These are phyloP conservation scores for Acacia concinna DNA, from an alignment of 331 rosid species.

Conservation along the genomic window DNA sequence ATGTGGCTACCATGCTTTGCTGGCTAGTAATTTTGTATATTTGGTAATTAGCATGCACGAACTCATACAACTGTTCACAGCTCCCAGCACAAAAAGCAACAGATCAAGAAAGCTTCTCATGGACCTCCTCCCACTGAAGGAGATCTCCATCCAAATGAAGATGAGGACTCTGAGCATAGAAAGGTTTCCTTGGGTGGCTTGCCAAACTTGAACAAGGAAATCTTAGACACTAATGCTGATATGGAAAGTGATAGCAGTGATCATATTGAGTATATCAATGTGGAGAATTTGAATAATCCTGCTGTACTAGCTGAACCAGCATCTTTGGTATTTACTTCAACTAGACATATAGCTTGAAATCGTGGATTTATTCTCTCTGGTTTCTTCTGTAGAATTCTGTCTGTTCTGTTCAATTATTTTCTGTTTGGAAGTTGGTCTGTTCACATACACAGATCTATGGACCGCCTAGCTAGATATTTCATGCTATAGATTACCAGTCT, in stretches of 20 bases:
- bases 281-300: conserved; percentile 31
- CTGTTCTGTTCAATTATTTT: neutral
- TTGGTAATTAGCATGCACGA: neutral
- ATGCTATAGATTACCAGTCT: neutral
- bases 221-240: conserved; percentile 1
- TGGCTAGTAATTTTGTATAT: conserved; percentile 10
- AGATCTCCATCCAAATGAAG: conserved; percentile 44
- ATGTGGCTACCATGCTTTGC: neutral
- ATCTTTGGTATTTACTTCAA: conserved; percentile 44
- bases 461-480: neutral
- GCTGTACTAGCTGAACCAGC: conserved; percentile 30
- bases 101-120: conserved; percentile 54
- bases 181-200: conserved; percentile 30
- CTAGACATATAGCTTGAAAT: conserved; percentile 2
- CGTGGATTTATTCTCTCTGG: neutral
- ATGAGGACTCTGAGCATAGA: conserved; percentile 45
- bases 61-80: conserved; percentile 43
- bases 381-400: neutral
- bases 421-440: conserved; percentile 1
- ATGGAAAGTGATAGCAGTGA: conserved; percentile 22
- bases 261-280: conserved; percentile 22
- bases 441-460: neutral
- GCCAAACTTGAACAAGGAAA: conserved; percentile 44
- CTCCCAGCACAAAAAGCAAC: conserved; percentile 57
- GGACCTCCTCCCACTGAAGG: conserved; percentile 42